These are phyloP conservation scores for Stenogyne calaminthoides DNA, from an alignment of 305 asterid species.

Conservation along the genomic window DNA sequence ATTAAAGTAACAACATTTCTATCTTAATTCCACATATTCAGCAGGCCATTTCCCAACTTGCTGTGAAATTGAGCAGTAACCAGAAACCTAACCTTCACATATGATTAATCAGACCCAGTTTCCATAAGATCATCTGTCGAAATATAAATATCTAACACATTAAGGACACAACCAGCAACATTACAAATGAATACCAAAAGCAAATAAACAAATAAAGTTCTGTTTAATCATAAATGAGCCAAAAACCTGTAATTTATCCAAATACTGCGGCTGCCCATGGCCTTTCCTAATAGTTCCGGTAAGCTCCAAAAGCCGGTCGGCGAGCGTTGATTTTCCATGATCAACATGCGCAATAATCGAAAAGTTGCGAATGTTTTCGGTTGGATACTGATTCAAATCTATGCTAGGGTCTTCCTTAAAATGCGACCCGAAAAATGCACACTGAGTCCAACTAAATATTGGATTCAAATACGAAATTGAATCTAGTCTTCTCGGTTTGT, in stretches of 20 bases:
- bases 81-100: not conserved
- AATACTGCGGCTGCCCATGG: conserved; percentile 96
- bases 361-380: conserved; percentile 82
- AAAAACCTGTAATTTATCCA: conserved; percentile 90
- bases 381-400: conserved; percentile 69
- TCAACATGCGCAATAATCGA: conserved; percentile 98
- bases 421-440: conserved; percentile 71
- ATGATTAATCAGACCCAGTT: conserved; percentile 14
- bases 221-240: not conserved
- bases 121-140: not conserved
- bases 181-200: not conserved
- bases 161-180: not conserved
- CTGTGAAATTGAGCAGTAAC: not conserved
- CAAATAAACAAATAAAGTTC: not conserved
- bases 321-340: conserved; percentile 96
- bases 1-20: not conserved
- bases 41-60: not conserved
- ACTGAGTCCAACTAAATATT: conserved; percentile 47
- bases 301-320: conserved; percentile 97
- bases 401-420: conserved; percentile 63
- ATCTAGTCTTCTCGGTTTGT: conserved; percentile 25
- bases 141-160: conserved; percentile 8
- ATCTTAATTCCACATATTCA: conserved; percentile 19
- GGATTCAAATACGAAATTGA: conserved; percentile 35
- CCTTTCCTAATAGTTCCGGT: conserved; percentile 95